These are phyloP conservation scores for Xerocomus spinulosus DNA, from an alignment of 768 basidiomycete species.

Conservation along the genomic window DNA sequence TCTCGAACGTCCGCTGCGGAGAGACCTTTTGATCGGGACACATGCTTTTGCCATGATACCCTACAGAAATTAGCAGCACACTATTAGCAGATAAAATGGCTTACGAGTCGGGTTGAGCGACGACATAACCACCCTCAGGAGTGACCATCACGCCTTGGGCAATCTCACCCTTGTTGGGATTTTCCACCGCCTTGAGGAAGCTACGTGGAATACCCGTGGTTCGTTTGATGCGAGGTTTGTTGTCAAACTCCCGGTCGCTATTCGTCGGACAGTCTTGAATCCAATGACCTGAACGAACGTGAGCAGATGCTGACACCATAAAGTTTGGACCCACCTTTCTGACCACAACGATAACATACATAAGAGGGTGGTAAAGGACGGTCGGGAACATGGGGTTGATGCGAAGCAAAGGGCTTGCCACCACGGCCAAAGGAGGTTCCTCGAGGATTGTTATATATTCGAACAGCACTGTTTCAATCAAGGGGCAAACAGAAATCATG, in stretches of 20 bases:
- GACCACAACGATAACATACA: constrained; percentile 97
- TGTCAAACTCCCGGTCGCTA: constrained; percentile 91
- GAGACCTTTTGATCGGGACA: constrained; percentile 70
- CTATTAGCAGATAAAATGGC: constrained; percentile 29
- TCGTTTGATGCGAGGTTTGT: constrained; percentile 91
- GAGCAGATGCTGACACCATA: constrained; percentile 1
- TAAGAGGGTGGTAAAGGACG: constrained; percentile 90
- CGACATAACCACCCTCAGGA: constrained; percentile 96
- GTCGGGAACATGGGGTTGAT: constrained; percentile 55
- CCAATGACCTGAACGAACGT: constrained; percentile 77
- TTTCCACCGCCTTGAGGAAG: constrained; percentile 95
- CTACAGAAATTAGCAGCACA: constrained; percentile 38
- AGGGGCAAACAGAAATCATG: constrained; percentile 41
- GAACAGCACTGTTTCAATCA: constrained; percentile 53
- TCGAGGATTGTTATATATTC: constrained; percentile 60
- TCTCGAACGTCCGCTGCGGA: constrained; percentile 90
- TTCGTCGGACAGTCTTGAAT: constrained; percentile 99
- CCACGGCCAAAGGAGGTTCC: constrained; percentile 60
- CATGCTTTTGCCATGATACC: constrained; percentile 92
- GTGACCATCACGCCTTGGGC: constrained; percentile 96
- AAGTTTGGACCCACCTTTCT: constrained; percentile 66
- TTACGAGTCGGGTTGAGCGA: constrained; percentile 93
- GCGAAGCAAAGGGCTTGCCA: constrained; percentile 46
- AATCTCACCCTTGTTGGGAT: constrained; percentile 65
- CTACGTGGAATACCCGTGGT: constrained; percentile 98